Conservation (phyloP, 2,329 filamentous ascomycete genomes). For the Colletotrichum magnum region DNA sequence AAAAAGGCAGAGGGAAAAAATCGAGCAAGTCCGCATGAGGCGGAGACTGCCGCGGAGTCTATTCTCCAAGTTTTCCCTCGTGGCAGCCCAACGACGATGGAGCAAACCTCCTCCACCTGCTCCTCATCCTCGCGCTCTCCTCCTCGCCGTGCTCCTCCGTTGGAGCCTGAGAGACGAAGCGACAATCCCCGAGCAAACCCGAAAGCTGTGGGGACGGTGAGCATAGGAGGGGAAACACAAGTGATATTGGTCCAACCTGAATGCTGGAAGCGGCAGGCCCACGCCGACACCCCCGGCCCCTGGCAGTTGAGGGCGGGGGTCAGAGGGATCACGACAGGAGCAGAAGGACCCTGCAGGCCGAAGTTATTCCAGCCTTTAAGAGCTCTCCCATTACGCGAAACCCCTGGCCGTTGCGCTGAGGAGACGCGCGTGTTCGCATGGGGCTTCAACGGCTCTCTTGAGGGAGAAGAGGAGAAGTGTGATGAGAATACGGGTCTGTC, state of each 20-base stretch:
- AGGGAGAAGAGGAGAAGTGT: not conserved
- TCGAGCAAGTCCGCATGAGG: not conserved
- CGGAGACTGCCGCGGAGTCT: conserved; percentile 25
- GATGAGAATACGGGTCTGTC: too few relatives aligned
- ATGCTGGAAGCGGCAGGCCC: conserved; percentile 20
- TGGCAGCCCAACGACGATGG: conserved; percentile 37
- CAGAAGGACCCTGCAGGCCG: conserved; percentile 25
- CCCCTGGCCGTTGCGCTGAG: conserved; percentile 17
- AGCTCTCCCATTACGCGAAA: conserved; percentile 23
- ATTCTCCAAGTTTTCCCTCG: conserved; percentile 24
- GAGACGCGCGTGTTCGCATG: conserved; percentile 18
- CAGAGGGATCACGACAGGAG: not conserved
- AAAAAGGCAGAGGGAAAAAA: not conserved
- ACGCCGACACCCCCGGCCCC: not conserved
- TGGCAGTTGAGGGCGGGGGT: not conserved
- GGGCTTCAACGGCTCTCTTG: not conserved
- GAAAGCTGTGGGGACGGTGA: conserved; percentile 20
- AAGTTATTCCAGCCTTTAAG: conserved; percentile 30
- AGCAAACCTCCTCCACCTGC: not conserved
- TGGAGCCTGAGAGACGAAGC: conserved; percentile 11
- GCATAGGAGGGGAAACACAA: conserved; percentile 4
- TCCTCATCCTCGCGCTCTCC: not conserved
- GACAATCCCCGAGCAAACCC: conserved; percentile 27
- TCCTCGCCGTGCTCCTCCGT: not conserved
- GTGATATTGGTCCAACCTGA: conserved; percentile 18